These are phyloP conservation scores for Flueggea neowawraea DNA, from an alignment of 441 rosid species.

Conservation along the genomic window DNA sequence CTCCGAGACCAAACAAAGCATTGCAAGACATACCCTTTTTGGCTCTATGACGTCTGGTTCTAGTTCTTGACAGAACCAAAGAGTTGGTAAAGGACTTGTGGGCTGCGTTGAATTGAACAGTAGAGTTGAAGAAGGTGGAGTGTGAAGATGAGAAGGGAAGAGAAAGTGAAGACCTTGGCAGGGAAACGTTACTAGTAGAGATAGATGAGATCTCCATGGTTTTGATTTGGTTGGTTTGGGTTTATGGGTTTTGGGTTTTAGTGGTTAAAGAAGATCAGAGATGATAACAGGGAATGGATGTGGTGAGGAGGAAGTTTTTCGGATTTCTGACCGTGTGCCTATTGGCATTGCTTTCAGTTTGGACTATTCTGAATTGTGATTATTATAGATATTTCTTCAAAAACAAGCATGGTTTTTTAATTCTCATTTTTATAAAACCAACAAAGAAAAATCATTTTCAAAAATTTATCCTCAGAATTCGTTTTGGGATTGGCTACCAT, in stretches of 20 bases:
- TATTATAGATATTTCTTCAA: no score
- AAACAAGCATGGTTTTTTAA: no score
- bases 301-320: conserved; percentile 1
- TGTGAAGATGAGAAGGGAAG: conserved; percentile 25
- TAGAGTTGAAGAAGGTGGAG: conserved; percentile 18
- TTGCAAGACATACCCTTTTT: conserved; percentile 60
- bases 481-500: no score
- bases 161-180: conserved; percentile 27
- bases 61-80: conserved; percentile 36
- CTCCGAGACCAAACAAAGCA: conserved; percentile 92
- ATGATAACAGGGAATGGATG: neutral
- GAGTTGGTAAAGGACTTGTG: conserved; percentile 19
- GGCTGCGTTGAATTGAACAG: conserved; percentile 20
- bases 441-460: no score
- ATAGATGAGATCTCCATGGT: conserved; percentile 67
- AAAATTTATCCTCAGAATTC: no score
- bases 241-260: conserved; percentile 2
- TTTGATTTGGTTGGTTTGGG: neutral
- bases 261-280: conserved; percentile 10
- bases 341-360: no score
- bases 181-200: conserved; percentile 32
- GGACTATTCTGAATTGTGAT: no score
- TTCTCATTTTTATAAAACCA: no score
- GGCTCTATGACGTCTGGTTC: conserved; percentile 30
- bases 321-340: no score